Evolutionary conservation across 1,139 yeast genomes (phyloP).

Genomic region (Yamadazyma oceani): DNA sequence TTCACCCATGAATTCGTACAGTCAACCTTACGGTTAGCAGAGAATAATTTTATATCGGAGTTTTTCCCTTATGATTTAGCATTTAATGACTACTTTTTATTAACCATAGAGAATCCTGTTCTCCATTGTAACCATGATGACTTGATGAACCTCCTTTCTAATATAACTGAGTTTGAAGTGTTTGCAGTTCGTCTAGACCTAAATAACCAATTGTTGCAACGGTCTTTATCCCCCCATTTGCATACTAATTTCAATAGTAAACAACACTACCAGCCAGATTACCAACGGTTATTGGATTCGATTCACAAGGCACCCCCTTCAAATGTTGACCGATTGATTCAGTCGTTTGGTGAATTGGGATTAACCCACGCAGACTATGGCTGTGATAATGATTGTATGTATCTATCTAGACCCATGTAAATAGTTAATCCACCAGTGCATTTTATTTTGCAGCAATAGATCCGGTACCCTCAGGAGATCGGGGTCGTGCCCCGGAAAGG

Average conservation of each 20-base stretch:
- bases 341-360: constrained; percentile 31
- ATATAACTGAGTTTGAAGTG: constrained; percentile 23
- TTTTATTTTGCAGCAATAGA: too few species aligned
- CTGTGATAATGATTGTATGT: constrained; percentile 19
- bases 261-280: too few species aligned
- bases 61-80: constrained; percentile 33
- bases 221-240: background rate
- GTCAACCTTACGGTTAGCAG: constrained; percentile 5
- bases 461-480: too few species aligned
- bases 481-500: too few species aligned
- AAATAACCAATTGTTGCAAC: constrained; percentile 2
- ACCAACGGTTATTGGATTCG: background rate
- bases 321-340: constrained; percentile 20
- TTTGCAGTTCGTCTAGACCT: constrained; percentile 29
- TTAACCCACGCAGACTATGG: constrained; percentile 28
- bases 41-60: constrained; percentile 9
- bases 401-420: background rate
- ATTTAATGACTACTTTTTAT: constrained; percentile 26
- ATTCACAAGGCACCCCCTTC: constrained; percentile 4
- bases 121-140: constrained; percentile 22
- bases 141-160: constrained; percentile 24
- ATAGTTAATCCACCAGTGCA: background rate
- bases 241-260: too few species aligned
- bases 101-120: constrained; percentile 21
- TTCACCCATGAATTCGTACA: constrained; percentile 7